Conservation (phyloP, 805 yeast species). For the Isabelozyma gotoi region DNA sequence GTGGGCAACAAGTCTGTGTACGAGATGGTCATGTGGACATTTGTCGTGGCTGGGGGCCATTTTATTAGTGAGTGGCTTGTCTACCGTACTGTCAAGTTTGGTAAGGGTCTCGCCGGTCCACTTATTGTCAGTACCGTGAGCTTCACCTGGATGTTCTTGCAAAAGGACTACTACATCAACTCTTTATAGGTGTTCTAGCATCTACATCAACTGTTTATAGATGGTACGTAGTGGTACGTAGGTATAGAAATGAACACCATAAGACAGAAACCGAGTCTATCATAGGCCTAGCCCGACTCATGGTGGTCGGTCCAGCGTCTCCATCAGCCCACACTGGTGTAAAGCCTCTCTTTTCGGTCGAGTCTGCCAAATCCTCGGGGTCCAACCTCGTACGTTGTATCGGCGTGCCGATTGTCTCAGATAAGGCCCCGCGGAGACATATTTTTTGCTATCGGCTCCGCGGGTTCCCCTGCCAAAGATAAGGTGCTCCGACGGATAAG, state of each 20-base stretch:
- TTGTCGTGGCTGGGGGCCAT: conserved; percentile 79
- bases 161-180: conserved; percentile 58
- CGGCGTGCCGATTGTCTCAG: neutral
- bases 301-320: too few species aligned
- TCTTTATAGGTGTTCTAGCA: neutral
- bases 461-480: neutral
- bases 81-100: conserved; percentile 77
- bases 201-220: too few species aligned
- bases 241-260: too few species aligned
- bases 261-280: too few species aligned
- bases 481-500: neutral
- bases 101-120: conserved; percentile 89
- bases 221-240: too few species aligned
- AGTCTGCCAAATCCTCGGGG: too few species aligned
- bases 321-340: too few species aligned
- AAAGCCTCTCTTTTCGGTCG: too few species aligned
- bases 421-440: neutral
- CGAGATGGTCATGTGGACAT: conserved; percentile 77
- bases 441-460: neutral
- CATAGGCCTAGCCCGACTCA: too few species aligned
- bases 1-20: conserved; percentile 68
- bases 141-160: conserved; percentile 75
- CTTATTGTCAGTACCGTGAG: conserved; percentile 70
- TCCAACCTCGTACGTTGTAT: too few species aligned
- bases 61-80: conserved; percentile 81